A percentile compares a stretch with the other conserved stretches of the same genome.
These are phyloP conservation scores for Agaricales sp. DNA, from an alignment of 1,284 basidiomycete genomes.

Conservation along the genomic window DNA sequence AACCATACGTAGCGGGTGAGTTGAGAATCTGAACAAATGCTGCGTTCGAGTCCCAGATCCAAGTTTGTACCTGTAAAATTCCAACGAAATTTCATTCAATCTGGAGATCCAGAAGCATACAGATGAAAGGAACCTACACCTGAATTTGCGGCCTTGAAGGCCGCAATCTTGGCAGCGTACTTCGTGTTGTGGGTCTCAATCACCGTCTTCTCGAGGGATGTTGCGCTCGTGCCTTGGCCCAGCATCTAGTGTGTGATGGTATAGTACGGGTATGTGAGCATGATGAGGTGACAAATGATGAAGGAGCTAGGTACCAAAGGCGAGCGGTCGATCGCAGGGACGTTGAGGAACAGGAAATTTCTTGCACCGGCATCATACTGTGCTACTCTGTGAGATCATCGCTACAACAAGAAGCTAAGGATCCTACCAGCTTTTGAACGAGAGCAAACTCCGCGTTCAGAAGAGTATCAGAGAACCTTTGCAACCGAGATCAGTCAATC, in stretches of 20 bases:
- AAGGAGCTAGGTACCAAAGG: neutral
- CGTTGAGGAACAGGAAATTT: neutral
- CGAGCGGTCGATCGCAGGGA: neutral
- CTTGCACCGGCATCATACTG: neutral
- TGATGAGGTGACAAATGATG: too few species aligned
- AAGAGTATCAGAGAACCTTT: slow-evolving; percentile 33
- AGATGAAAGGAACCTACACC: neutral
- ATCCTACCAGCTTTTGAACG: slow-evolving; percentile 41
- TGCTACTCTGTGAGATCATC: too few species aligned
- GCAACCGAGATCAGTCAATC: too few species aligned
- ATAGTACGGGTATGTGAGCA: too few species aligned
- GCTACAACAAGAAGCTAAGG: too few species aligned
- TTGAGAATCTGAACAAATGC: neutral
- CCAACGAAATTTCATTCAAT: too few species aligned
- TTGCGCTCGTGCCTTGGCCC: neutral
- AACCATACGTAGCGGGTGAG: neutral
- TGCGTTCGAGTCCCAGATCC: neutral
- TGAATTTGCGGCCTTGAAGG: neutral
- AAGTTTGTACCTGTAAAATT: neutral
- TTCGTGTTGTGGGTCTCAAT: neutral
- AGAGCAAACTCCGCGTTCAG: slow-evolving; percentile 43
- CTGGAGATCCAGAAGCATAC: slow-evolving; percentile 8
- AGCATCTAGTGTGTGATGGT: too few species aligned
- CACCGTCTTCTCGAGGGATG: neutral
- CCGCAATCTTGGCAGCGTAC: neutral